phyloP scores from a whole-genome alignment of 176 grass and related monocot genomes.

The Microstegium vimineum region DNA sequence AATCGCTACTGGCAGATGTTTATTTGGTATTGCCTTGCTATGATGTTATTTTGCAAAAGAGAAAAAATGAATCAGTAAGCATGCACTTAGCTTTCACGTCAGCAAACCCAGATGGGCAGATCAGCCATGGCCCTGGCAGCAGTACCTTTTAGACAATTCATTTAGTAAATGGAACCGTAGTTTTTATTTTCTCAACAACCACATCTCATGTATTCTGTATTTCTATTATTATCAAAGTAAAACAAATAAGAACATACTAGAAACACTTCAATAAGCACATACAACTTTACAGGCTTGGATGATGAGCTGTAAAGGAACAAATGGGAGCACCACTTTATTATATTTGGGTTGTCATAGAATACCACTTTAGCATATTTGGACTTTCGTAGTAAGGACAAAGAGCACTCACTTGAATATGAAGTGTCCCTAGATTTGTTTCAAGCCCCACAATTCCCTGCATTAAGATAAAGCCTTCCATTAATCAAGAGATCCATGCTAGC shows the following conservation, averaged over 20 bases:
- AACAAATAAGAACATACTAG: conserved; percentile 15
- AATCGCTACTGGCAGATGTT: neutral
- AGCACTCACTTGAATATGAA: conserved; percentile 69
- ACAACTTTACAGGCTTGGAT: neutral
- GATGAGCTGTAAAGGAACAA: neutral
- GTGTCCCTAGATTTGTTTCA: conserved; percentile 68
- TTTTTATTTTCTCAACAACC: conserved; percentile 2
- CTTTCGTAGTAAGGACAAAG: conserved; percentile 1
- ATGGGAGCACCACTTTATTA: neutral
- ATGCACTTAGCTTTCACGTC: neutral
- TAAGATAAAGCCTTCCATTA: conserved; percentile 1
- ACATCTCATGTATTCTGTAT: neutral
- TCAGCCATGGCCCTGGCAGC: neutral
- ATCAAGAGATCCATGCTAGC: neutral
- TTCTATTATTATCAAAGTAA: neutral
- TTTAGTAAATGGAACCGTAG: neutral
- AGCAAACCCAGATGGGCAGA: neutral
- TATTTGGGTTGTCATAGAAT: neutral
- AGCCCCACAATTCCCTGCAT: conserved; percentile 76
- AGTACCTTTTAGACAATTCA: neutral
- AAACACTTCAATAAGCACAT: neutral
- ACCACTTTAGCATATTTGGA: neutral
- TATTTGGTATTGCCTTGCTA: neutral
- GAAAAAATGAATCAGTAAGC: neutral
- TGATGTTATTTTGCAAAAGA: neutral